phyloP scores from a whole-genome alignment of 169 alveolate genomes.

The Plasmodium blacklocki region DNA sequence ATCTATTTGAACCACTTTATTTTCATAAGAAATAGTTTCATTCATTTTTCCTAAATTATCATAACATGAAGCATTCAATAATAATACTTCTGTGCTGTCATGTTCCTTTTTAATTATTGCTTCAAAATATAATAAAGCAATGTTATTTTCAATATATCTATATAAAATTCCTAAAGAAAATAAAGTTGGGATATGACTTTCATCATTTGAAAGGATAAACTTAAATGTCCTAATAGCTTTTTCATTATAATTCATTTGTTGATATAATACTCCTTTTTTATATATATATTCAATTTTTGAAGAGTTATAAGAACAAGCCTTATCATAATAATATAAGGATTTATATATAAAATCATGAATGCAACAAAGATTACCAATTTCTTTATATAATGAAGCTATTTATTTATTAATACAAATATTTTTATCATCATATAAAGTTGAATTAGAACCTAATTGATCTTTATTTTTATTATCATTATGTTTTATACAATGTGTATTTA shows the following conservation, averaged over 20 bases:
- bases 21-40: constrained; percentile 71
- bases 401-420: constrained; percentile 35
- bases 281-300: constrained; percentile 68
- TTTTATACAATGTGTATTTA: background rate
- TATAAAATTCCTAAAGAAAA: constrained; percentile 66
- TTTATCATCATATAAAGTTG: background rate
- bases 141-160: constrained; percentile 59
- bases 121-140: constrained; percentile 67
- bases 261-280: constrained; percentile 73
- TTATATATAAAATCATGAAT: constrained; percentile 70
- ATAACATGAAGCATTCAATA: constrained; percentile 65
- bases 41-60: constrained; percentile 53
- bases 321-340: constrained; percentile 61
- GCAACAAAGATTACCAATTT: constrained; percentile 66
- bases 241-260: constrained; percentile 67
- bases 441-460: background rate
- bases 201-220: constrained; percentile 27
- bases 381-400: constrained; percentile 70
- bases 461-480: constrained; percentile 1
- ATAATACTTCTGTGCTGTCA: constrained; percentile 59
- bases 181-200: constrained; percentile 57
- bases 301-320: constrained; percentile 66
- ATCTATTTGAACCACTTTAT: constrained; percentile 66
- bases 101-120: constrained; percentile 72
- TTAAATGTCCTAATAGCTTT: constrained; percentile 65